Evolutionary conservation across 805 yeast genomes (phyloP), one percentile per base, ranked within the genome.

Genomic region (Myxozyma mucilagina): DNA sequence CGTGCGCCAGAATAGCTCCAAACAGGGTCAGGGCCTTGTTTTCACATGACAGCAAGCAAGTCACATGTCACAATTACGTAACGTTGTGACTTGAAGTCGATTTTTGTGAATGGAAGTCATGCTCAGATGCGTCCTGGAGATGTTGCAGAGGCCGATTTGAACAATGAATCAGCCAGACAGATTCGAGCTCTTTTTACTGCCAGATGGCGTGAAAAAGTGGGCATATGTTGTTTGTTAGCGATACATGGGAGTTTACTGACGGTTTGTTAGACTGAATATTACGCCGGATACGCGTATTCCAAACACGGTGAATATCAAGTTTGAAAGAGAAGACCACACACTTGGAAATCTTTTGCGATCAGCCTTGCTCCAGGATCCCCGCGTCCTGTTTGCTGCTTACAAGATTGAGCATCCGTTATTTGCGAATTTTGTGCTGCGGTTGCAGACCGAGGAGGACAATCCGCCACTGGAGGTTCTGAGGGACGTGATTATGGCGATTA

Each of bases 121-220:
- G 18, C 20, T 3, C 29, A 14, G 24, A 3, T 7, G 18, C 10
- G 14, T 18, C 18, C 43, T 9, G 43, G 10, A 14, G 38, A 10
- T 9, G 14, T 36, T 36, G 18, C 34, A 14, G 6, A 36, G 42
- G 24, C 16, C 43, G 38, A 18, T 18, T 6, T 5, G 34, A 35
- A 49, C 53, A 49, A 93, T 94, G 99, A 94, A 94, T 78, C 98
- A 98, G 71, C 99, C 99, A 76, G 99, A 94, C 79, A 87, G 99
- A 82, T 94, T 93, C 74, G 99, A 94, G 80, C 84, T 94, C 44
- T 94, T 94, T 74, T 84, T 94, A 69, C 81, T 94, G 69, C 98
- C 97, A n/a, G 99, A 94, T 75, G 98, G 99, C 56, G 96, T 90
- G 56, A 88, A 93, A 55, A 94, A 94, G 89, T 86, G 80, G 18